Evolutionary conservation across 78 protist species (phyloP).

Genomic region (Goniomonas avonlea): DNA sequence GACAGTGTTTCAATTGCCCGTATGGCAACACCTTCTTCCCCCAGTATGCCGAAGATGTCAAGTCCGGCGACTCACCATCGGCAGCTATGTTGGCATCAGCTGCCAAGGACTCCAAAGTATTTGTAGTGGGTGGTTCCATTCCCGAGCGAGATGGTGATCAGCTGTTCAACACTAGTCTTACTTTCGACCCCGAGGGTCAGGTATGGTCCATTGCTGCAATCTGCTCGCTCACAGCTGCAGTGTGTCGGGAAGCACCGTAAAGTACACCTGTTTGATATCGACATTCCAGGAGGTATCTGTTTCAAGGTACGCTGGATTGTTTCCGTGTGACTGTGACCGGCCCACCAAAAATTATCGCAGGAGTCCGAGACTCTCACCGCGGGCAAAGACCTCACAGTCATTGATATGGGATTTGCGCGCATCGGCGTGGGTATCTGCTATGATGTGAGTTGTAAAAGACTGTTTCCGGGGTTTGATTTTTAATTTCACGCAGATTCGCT

Average conservation of each 20-base stretch:
- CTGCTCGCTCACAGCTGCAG: neutral
- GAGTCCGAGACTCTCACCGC: slow-evolving; percentile 28
- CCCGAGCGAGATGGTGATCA: slow-evolving; percentile 56
- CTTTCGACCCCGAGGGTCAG: slow-evolving; percentile 63
- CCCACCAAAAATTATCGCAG: too few species aligned
- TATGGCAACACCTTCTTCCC: slow-evolving; percentile 68
- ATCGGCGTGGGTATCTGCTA: slow-evolving; percentile 94
- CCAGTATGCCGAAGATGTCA: slow-evolving; percentile 68
- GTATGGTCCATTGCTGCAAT: slow-evolving; percentile 39
- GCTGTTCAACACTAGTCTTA: slow-evolving; percentile 71
- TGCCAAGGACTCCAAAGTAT: slow-evolving; percentile 30
- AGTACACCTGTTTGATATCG: slow-evolving; percentile 85
- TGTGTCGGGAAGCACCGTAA: slow-evolving; percentile 61
- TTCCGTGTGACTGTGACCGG: too few species aligned
- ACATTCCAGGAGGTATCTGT: slow-evolving; percentile 47
- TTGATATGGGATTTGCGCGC: too few species aligned
- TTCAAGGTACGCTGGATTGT: too few species aligned
- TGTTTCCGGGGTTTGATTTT: too few species aligned
- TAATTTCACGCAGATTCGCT: too few species aligned
- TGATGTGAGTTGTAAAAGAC: too few species aligned
- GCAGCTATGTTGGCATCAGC: neutral
- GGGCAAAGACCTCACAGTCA: too few species aligned
- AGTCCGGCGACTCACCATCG: neutral
- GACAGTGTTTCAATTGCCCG: slow-evolving; percentile 62
- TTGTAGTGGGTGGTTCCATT: slow-evolving; percentile 78